Evolutionary conservation across 1,284 basidiomycete species (phyloP).

Genomic region (Kalmanozyma brasiliensis): DNA sequence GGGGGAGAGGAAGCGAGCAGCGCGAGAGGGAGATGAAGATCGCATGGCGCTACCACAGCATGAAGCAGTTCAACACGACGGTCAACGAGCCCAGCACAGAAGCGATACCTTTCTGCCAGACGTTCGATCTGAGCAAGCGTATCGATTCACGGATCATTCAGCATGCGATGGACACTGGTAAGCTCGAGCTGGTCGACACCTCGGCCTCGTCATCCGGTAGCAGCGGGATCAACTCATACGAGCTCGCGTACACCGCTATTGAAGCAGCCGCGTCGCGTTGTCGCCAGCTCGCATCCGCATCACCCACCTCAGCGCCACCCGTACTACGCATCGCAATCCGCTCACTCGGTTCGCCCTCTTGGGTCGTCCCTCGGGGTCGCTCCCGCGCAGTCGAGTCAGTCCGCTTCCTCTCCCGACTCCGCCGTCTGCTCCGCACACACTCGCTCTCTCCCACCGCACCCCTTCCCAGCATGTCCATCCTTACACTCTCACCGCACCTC

Average conservation of each 20-base stretch:
- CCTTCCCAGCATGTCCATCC: constrained; percentile 50
- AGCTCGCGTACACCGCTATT: constrained; percentile 34
- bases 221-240: constrained; percentile 15
- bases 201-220: neutral
- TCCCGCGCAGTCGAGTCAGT: constrained; percentile 18
- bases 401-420: constrained; percentile 56
- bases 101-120: constrained; percentile 73
- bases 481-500: constrained; percentile 44
- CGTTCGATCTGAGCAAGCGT: constrained; percentile 77
- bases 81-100: constrained; percentile 69
- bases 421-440: constrained; percentile 44
- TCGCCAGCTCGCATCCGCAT: neutral
- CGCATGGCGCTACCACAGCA: constrained; percentile 92
- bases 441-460: constrained; percentile 15
- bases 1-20: constrained; percentile 4
- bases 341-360: constrained; percentile 52
- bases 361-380: constrained; percentile 32
- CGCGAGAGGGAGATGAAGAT: constrained; percentile 52
- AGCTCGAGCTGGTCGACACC: constrained; percentile 35
- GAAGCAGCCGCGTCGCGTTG: constrained; percentile 32
- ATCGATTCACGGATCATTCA: constrained; percentile 46
- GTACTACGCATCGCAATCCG: constrained; percentile 56
- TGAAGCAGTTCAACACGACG: constrained; percentile 91
- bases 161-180: constrained; percentile 27
- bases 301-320: constrained; percentile 21